phyloP scores from a whole-genome alignment of 192 early-diverging fungal species.

The Podila epicladia region DNA sequence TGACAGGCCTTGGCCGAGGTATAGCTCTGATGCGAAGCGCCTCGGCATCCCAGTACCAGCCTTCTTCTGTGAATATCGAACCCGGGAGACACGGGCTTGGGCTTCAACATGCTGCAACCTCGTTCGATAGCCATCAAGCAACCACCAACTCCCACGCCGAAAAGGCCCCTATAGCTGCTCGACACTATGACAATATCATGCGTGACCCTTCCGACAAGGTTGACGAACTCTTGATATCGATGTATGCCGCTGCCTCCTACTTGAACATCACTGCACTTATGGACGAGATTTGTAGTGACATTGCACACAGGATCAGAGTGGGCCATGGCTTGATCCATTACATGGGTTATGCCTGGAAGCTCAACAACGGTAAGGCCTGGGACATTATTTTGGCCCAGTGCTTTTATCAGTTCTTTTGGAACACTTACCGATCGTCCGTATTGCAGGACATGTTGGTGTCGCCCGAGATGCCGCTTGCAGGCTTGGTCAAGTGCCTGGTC shows the following conservation, averaged over 20 bases:
- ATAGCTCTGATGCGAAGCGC: constrained; percentile 1
- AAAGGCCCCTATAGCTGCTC: not conserved
- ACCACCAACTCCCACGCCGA: constrained; percentile 1
- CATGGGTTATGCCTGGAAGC: constrained; percentile 49
- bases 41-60: constrained; percentile 4
- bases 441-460: constrained; percentile 42
- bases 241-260: constrained; percentile 48
- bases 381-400: constrained; percentile 50
- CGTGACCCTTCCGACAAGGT: constrained; percentile 43
- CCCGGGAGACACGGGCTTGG: constrained; percentile 27
- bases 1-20: not conserved
- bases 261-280: constrained; percentile 46
- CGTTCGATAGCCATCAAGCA: not conserved
- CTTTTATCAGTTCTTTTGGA: constrained; percentile 47
- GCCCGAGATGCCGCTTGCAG: constrained; percentile 40
- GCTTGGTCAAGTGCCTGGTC: constrained; percentile 25
- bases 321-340: constrained; percentile 40
- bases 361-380: constrained; percentile 44
- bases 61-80: not conserved
- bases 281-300: constrained; percentile 49
- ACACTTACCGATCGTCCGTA: constrained; percentile 23
- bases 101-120: constrained; percentile 4
- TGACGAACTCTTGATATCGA: constrained; percentile 41
- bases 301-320: constrained; percentile 37
- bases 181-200: constrained; percentile 33